Evolutionary conservation across 768 basidiomycete species (phyloP).

Genomic region (Trametes cingulata): DNA sequence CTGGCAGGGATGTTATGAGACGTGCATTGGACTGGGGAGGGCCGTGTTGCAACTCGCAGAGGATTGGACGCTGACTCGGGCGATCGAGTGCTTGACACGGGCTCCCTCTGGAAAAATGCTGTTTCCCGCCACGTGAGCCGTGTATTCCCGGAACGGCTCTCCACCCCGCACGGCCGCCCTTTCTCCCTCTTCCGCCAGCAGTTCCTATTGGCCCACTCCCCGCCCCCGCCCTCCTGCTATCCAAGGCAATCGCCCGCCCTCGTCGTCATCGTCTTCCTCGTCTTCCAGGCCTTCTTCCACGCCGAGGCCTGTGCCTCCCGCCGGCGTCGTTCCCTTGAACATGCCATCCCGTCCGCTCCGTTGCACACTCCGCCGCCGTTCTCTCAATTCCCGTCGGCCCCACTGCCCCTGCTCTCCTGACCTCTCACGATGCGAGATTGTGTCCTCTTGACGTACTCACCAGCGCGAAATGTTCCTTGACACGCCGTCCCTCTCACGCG

Average conservation of each 20-base stretch:
- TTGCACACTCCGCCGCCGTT: background rate
- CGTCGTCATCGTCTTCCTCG: background rate
- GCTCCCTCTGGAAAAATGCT: conserved; percentile 12
- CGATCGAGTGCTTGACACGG: conserved; percentile 11
- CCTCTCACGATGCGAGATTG: conserved; percentile 4
- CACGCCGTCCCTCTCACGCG: background rate
- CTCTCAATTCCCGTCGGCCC: background rate
- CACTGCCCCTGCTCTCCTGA: background rate
- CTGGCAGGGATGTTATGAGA: conserved; percentile 15
- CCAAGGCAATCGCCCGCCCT: background rate
- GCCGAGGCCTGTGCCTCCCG: background rate
- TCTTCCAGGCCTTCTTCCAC: background rate
- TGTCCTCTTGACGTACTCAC: conserved; percentile 7
- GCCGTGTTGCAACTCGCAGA: background rate
- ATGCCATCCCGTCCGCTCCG: background rate
- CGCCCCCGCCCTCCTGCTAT: conserved; percentile 5
- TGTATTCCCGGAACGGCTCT: conserved; percentile 19
- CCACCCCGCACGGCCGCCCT: conserved; percentile 5
- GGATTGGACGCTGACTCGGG: conserved; percentile 18
- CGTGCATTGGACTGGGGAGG: background rate
- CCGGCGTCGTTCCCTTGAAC: too few relatives aligned
- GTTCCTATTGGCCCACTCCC: conserved; percentile 12
- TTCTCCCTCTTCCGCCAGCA: conserved; percentile 2
- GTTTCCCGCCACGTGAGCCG: conserved; percentile 17
- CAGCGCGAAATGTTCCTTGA: background rate